phyloP scores from a whole-genome alignment of 805 yeast species.

The Candida sithepensis region DNA sequence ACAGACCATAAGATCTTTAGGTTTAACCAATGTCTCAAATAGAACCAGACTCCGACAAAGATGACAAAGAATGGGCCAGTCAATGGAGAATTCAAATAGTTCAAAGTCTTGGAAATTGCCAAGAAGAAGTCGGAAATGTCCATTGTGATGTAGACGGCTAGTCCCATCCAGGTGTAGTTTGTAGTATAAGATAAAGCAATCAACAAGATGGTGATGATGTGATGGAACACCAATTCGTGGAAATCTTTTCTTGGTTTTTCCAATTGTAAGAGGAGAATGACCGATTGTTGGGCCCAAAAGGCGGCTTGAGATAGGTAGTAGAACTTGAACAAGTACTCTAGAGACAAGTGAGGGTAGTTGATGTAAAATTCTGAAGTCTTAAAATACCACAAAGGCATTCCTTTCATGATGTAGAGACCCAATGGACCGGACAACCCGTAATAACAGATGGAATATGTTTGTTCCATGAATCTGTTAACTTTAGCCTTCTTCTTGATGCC shows the following conservation, averaged over 20 bases:
- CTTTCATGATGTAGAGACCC: conserved; percentile 85
- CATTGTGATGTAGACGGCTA: conserved; percentile 90
- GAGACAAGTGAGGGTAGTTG: conserved; percentile 78
- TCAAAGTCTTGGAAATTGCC: conserved; percentile 79
- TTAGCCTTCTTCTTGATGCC: conserved; percentile 57
- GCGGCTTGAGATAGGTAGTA: conserved; percentile 92
- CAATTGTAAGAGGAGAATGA: conserved; percentile 73
- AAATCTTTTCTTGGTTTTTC: conserved; percentile 96
- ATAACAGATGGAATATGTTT: conserved; percentile 79
- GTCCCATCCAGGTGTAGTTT: conserved; percentile 95
- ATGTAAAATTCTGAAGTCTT: conserved; percentile 77
- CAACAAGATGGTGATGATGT: conserved; percentile 82
- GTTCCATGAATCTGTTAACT: conserved; percentile 85
- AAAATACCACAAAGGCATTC: conserved; percentile 85
- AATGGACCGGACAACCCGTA: conserved; percentile 78
- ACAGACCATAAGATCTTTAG: conserved; percentile 78
- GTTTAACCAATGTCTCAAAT: conserved; percentile 84
- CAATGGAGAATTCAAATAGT: conserved; percentile 68
- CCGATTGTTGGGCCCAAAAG: conserved; percentile 96
- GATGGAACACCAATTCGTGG: conserved; percentile 88
- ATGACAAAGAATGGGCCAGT: conserved; percentile 64
- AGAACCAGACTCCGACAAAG: conserved; percentile 76
- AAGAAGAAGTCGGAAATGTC: conserved; percentile 90
- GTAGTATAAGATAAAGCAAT: conserved; percentile 86
- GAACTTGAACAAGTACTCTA: conserved; percentile 65